Evolutionary conservation across 352 stramenopile species (phyloP), one percentile per base, ranked within the genome.

Genomic region (Globisporangium carolinianum): DNA sequence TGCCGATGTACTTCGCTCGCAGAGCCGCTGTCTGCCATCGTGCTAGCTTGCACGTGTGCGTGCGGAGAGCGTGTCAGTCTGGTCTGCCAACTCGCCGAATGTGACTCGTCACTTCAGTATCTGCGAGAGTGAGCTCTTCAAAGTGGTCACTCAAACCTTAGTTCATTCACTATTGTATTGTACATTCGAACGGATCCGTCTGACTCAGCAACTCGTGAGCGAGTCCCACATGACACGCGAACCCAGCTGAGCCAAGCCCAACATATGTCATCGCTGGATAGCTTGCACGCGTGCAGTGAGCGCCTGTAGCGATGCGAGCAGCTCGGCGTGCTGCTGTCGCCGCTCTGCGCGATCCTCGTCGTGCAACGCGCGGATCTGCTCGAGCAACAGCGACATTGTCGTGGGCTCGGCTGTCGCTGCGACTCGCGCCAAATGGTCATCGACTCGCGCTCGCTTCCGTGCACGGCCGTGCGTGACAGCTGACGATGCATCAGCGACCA

Each of bases 301-400:
- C 55, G 75, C 73, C n/a, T 59, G 61, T 35, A 87, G 67, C 15
- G 72, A 55, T 8, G 54, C 60, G 73, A 87, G 83, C 47, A 79
- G 73, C 64, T 87, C 75, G n/a, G 61, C 51, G 51, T 87, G 77
- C 54, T 87, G 75, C 45, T 68, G 73, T 18, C 67, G 65, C 15
- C 71, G 66, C 62, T 87, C 77, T n/a, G 66, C 60, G 17, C 74
- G 69, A 18, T 83, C 73, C 47, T 73, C 58, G 9, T 67, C 55
- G 38, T 75, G 66, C 39, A 81, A 58, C 5, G 51, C 6, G 5
- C 66, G 60, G 41, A 87, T 66, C 35, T 78, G 60, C 42, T 77
- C 63, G 32, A 69, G 52, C 46, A 79, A 56, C 11, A 53, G 51
- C 0, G 51, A 49, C 3, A 54, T 63, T 9, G 61, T 61, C 2